Percentiles rank a stretch among this genome's conserved stretches.
These are phyloP conservation scores for Fonsecaea pugnacius DNA, from an alignment of 2,329 filamentous ascomycete genomes.

Conservation along the genomic window DNA sequence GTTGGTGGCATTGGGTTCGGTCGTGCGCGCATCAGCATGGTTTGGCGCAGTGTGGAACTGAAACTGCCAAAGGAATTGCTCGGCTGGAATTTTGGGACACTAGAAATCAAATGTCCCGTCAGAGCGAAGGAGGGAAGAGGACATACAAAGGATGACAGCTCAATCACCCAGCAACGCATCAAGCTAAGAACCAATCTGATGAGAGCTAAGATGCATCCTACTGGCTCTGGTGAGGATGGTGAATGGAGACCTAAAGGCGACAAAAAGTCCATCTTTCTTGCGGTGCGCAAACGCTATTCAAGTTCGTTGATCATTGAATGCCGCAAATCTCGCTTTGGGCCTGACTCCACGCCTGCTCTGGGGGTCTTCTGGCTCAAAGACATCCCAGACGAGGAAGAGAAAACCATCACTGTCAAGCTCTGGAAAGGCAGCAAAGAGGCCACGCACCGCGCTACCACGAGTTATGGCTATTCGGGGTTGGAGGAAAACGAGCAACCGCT, in stretches of 20 bases:
- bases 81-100: constrained; percentile 74
- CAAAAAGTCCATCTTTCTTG: constrained; percentile 37
- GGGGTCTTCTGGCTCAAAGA: constrained; percentile 54
- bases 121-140: constrained; percentile 46
- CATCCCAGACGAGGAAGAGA: constrained; percentile 69
- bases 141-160: constrained; percentile 55
- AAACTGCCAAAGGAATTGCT: constrained; percentile 62
- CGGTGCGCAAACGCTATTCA: constrained; percentile 40
- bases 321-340: constrained; percentile 37
- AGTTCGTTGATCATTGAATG: constrained; percentile 40
- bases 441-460: constrained; percentile 46
- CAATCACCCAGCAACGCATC: constrained; percentile 59
- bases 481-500: constrained; percentile 62
- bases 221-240: constrained; percentile 68
- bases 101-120: constrained; percentile 64
- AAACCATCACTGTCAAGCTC: constrained; percentile 62
- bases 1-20: constrained; percentile 75
- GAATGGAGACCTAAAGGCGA: constrained; percentile 36
- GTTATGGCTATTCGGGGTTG: constrained; percentile 50
- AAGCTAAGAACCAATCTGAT: constrained; percentile 65
- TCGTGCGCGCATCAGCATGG: constrained; percentile 69
- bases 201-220: constrained; percentile 67
- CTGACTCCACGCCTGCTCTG: constrained; percentile 40
- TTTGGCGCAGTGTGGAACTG: constrained; percentile 71
- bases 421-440: constrained; percentile 64